Base-by-base conservation (phyloP, 805 yeast species). In the Zygoascus flipseniorum region DNA sequence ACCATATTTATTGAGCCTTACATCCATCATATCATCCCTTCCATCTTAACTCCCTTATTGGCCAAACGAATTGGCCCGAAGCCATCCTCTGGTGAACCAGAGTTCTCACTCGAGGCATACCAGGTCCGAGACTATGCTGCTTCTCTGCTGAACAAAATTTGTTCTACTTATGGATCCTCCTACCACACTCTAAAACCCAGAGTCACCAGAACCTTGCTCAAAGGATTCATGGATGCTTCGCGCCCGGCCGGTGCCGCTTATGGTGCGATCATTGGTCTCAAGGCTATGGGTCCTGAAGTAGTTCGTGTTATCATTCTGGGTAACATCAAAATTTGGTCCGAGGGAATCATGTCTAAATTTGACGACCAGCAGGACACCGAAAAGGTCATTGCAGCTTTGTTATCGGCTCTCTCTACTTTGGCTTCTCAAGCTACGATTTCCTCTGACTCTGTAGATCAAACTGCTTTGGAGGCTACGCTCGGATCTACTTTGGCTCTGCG, bases 1-100 rank as follows among this genome's bases (percentile, higher is more conserved):
- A 83, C 95, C 19, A 82, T 93, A 42, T 92, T 89, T 62, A 76
- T 92, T 56, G 97, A 92, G 60, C 99, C 98, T 10, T 92, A 92
- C 64, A 89, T 93, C 47, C 99, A 95, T 71, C 92, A 96, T 0
- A 73, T 93, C 60, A 89, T 93, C 87, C 99, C 99, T n/a, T 88
- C 97, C 56, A 84, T 93, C 35, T 75, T 93, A 59, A 93, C 99
- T 0, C 75, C 92, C 19, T 76, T 93, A 45, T 76, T 93, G 49
- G 97, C 98, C 1, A 89, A 89, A 63, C 80, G 87, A 56, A 78
- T 92, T n/a, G 97, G 97, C 2, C 47, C 69, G 65, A 20, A 74
- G 70, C 58, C 74, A 47, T 20, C 14, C 32, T 11, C 35, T 19
- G 51, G 28, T 11, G 45, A 31, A 14, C 16, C 31, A 13, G 16